These are phyloP conservation scores for Forsythia suspensa DNA, from an alignment of 257 asterid species.

Conservation along the genomic window DNA sequence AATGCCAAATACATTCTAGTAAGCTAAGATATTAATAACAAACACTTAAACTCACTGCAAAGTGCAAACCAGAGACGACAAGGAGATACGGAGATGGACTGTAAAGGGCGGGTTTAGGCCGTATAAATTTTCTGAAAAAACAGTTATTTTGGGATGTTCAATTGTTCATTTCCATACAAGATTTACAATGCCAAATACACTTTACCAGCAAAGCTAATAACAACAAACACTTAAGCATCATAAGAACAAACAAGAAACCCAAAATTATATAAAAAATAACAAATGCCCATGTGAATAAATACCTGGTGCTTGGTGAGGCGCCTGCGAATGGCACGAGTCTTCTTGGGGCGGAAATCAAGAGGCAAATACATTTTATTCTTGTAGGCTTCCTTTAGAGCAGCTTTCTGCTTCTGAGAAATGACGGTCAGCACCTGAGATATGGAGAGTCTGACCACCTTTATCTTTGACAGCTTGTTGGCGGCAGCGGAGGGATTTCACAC, in stretches of 20 bases:
- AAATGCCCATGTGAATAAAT: background rate
- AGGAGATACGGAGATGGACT: background rate
- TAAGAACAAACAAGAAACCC: background rate
- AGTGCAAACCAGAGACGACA: background rate
- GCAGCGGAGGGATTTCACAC: background rate
- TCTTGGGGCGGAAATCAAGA: constrained; percentile 22
- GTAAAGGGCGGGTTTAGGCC: background rate
- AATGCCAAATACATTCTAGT: too few species aligned
- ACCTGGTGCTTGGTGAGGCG: constrained; percentile 47
- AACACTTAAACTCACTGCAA: background rate
- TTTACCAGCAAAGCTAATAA: too few species aligned
- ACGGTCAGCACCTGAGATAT: constrained; percentile 44
- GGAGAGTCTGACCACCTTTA: constrained; percentile 25
- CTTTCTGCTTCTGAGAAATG: constrained; percentile 41
- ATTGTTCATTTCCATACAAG: too few species aligned
- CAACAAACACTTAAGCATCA: background rate
- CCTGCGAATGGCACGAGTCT: constrained; percentile 25
- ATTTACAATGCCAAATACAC: too few species aligned
- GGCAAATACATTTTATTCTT: constrained; percentile 40
- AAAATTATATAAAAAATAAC: background rate
- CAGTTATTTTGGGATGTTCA: too few species aligned
- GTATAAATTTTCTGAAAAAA: too few species aligned
- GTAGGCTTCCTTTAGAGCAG: constrained; percentile 36
- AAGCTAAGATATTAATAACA: background rate
- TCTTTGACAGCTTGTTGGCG: constrained; percentile 34